These are phyloP conservation scores for Sungouiozyma ichnusensis DNA, from an alignment of 805 yeast genomes.

Conservation along the genomic window DNA sequence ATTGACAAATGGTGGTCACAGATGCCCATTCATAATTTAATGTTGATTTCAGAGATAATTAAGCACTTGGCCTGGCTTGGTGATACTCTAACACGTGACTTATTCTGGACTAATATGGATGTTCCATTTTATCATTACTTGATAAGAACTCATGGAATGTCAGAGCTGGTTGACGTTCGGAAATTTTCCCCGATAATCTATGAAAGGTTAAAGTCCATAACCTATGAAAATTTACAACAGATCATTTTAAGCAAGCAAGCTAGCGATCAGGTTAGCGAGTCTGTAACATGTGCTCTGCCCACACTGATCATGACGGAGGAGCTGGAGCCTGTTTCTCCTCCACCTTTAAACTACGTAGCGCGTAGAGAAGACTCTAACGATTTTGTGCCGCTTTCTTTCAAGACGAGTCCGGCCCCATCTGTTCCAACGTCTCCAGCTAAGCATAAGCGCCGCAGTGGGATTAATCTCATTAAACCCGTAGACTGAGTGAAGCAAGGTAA, in stretches of 20 bases:
- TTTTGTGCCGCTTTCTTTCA: constrained; percentile 18
- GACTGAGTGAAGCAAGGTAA: no score
- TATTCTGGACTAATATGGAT: constrained; percentile 1
- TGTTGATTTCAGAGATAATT: constrained; percentile 3
- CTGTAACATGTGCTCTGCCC: background rate
- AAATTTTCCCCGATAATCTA: background rate
- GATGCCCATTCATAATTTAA: constrained; percentile 5
- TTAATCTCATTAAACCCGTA: constrained; percentile 2
- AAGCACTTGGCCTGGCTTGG: constrained; percentile 4
- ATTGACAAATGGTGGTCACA: constrained; percentile 2
- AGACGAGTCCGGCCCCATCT: constrained; percentile 10
- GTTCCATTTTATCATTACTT: constrained; percentile 10
- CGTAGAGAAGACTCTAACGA: constrained; percentile 2
- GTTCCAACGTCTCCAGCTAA: constrained; percentile 1
- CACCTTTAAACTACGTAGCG: background rate
- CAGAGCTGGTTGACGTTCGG: background rate
- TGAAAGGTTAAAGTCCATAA: background rate
- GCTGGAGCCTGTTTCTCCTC: background rate
- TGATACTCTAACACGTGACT: background rate
- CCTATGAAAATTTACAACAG: background rate
- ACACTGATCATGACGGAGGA: background rate
- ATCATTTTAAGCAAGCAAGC: background rate
- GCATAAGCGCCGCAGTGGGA: constrained; percentile 5
- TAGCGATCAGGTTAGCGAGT: background rate
- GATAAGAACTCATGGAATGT: constrained; percentile 2